phyloP scores from a whole-genome alignment of 2,329 filamentous ascomycete genomes.

The Pseudogymnoascus sp. region DNA sequence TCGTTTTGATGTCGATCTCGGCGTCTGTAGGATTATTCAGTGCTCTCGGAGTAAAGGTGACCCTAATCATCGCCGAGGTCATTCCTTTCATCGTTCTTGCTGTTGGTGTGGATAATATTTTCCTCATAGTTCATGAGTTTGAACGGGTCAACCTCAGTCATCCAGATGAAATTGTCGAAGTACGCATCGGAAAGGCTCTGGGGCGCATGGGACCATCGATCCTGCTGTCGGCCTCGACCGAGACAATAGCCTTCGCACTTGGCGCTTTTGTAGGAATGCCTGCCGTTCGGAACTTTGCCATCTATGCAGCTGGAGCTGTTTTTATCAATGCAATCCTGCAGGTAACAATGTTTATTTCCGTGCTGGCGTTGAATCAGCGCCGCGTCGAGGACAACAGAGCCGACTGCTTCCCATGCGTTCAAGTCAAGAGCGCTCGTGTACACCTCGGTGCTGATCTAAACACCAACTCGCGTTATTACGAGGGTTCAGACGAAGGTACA shows the following conservation, averaged over 20 bases:
- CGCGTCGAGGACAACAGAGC: conserved; percentile 82
- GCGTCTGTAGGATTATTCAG: conserved; percentile 94
- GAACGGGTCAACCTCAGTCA: conserved; percentile 90
- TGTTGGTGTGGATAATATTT: conserved; percentile 97
- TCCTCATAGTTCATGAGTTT: conserved; percentile 96
- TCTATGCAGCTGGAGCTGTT: conserved; percentile 92
- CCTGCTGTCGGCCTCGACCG: conserved; percentile 85
- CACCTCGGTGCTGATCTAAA: conserved; percentile 53
- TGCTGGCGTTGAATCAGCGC: conserved; percentile 83
- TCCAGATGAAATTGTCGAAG: conserved; percentile 78
- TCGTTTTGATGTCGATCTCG: conserved; percentile 94
- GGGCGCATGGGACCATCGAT: conserved; percentile 97
- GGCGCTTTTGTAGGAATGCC: conserved; percentile 96
- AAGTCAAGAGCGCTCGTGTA: conserved; percentile 64
- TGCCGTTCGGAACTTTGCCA: conserved; percentile 92
- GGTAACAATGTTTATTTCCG: conserved; percentile 92
- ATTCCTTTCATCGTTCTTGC: conserved; percentile 96
- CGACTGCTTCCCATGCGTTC: conserved; percentile 86
- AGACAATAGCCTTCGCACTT: conserved; percentile 87
- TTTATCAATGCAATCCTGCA: conserved; percentile 96
- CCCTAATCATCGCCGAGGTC: conserved; percentile 94
- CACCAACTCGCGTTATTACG: conserved; percentile 37
- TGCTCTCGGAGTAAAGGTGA: conserved; percentile 84
- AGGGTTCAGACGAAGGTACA: conserved; percentile 63
- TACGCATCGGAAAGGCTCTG: conserved; percentile 78